These are phyloP conservation scores for Monosporascus ibericus DNA, from an alignment of 2,329 filamentous ascomycete species.

Conservation along the genomic window DNA sequence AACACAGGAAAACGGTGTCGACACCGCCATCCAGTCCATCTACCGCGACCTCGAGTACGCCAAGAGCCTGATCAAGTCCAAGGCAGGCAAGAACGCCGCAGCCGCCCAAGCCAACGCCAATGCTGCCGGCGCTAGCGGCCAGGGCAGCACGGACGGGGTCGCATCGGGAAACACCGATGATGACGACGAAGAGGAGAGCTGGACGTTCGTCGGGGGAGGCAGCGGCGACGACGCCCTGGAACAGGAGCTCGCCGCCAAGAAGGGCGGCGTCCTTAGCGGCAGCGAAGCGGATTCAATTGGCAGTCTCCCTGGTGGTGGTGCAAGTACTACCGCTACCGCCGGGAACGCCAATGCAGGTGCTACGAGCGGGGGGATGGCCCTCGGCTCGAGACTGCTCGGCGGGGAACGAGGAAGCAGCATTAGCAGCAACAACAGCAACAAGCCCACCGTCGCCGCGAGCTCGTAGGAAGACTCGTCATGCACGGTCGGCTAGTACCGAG, in stretches of 20 bases:
- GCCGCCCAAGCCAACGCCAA: constrained; percentile 27
- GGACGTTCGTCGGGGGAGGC: constrained; percentile 75
- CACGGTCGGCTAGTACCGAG: constrained; percentile 12
- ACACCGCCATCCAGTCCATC: constrained; percentile 81
- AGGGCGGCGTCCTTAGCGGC: constrained; percentile 6
- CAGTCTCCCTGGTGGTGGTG: constrained; percentile 20
- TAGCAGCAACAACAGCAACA: neutral
- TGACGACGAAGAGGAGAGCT: constrained; percentile 73
- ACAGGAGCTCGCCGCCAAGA: constrained; percentile 24
- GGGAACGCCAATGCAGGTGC: constrained; percentile 2
- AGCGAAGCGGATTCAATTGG: neutral
- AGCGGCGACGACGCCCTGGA: constrained; percentile 35
- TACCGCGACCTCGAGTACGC: constrained; percentile 96
- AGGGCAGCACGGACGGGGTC: constrained; percentile 20
- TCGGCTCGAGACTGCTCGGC: constrained; percentile 12
- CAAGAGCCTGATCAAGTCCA: constrained; percentile 69
- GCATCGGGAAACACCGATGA: constrained; percentile 42
- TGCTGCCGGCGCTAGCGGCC: constrained; percentile 13
- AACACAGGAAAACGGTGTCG: constrained; percentile 78
- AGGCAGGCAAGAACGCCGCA: constrained; percentile 44
- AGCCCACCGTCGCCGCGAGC: constrained; percentile 3
- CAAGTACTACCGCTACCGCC: neutral
- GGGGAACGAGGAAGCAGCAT: constrained; percentile 1
- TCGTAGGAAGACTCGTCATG: constrained; percentile 19
- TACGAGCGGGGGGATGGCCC: neutral